Evolutionary conservation across 225 moss, liverwort and hornwort species (phyloP).

Genomic region (Neckera pumila): DNA sequence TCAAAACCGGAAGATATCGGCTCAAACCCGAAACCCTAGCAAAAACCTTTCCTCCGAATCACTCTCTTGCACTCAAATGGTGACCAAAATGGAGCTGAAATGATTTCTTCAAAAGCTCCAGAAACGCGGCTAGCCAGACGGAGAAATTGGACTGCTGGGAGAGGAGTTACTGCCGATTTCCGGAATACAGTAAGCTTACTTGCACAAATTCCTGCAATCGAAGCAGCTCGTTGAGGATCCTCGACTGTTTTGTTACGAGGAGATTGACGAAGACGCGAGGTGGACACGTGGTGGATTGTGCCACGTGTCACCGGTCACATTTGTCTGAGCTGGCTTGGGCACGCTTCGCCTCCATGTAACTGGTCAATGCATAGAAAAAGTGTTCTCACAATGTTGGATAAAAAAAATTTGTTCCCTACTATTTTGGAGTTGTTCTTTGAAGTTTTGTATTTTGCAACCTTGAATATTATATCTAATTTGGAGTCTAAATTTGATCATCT

Average conservation of each 20-base stretch:
- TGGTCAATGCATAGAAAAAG: no score
- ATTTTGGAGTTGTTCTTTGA: fast-evolving
- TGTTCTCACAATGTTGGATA: no score
- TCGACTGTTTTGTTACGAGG: neutral
- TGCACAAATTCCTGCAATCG: neutral
- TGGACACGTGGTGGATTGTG: neutral
- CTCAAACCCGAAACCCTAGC: neutral
- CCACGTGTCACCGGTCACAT: neutral
- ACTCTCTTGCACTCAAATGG: neutral
- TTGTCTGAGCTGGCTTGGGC: neutral
- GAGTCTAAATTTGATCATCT: neutral
- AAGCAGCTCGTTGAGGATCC: neutral
- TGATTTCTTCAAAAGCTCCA: no score
- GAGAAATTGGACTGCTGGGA: neutral
- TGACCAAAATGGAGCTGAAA: neutral
- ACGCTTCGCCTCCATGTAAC: no score
- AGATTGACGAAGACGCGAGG: neutral
- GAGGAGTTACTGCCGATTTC: neutral
- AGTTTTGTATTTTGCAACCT: neutral
- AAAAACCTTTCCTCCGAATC: neutral
- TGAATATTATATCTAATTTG: neutral
- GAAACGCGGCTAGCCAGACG: neutral
- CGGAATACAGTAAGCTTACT: no score
- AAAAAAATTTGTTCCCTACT: neutral
- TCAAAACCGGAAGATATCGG: no score